These are phyloP conservation scores for Noccaea bulbosa DNA, from an alignment of 345 rosid genomes.

Conservation along the genomic window DNA sequence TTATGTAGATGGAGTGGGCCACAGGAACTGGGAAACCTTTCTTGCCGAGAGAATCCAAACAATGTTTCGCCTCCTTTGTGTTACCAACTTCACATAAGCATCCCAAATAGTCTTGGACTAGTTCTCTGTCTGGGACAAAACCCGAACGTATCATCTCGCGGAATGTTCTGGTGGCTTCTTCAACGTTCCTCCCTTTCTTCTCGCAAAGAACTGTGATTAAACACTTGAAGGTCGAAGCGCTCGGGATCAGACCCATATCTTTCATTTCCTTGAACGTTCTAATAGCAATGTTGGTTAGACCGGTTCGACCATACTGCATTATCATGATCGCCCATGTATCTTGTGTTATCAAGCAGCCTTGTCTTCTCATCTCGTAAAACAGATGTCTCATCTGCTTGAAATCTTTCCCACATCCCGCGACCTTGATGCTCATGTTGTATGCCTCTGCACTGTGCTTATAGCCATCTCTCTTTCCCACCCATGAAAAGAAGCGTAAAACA, in stretches of 20 bases:
- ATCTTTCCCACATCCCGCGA: conserved; percentile 79
- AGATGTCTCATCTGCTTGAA: conserved; percentile 80
- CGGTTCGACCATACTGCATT: conserved; percentile 83
- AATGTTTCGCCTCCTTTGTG: conserved; percentile 58
- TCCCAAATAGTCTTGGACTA: conserved; percentile 60
- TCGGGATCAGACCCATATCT: conserved; percentile 51
- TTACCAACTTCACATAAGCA: conserved; percentile 67
- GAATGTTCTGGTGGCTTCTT: conserved; percentile 62
- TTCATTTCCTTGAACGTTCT: conserved; percentile 76
- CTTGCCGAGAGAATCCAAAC: conserved; percentile 53
- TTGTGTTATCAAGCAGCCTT: conserved; percentile 56
- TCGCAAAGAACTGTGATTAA: conserved; percentile 71
- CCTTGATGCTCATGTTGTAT: conserved; percentile 88
- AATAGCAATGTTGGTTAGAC: conserved; percentile 75
- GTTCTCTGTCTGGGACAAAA: conserved; percentile 62
- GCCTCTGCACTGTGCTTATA: conserved; percentile 71
- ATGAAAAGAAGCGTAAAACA: conserved; percentile 70
- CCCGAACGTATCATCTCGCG: conserved; percentile 67
- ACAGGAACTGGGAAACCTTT: conserved; percentile 60
- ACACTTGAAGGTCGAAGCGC: conserved; percentile 65
- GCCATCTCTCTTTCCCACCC: conserved; percentile 68
- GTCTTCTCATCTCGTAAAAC: conserved; percentile 82
- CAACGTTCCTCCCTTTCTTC: conserved; percentile 70
- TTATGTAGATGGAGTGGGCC: conserved; percentile 60
- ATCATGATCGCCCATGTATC: conserved; percentile 89